Evolutionary conservation across 1,284 basidiomycete species (phyloP), one percentile per base, ranked within the genome.

Genomic region (Boletus mariae): DNA sequence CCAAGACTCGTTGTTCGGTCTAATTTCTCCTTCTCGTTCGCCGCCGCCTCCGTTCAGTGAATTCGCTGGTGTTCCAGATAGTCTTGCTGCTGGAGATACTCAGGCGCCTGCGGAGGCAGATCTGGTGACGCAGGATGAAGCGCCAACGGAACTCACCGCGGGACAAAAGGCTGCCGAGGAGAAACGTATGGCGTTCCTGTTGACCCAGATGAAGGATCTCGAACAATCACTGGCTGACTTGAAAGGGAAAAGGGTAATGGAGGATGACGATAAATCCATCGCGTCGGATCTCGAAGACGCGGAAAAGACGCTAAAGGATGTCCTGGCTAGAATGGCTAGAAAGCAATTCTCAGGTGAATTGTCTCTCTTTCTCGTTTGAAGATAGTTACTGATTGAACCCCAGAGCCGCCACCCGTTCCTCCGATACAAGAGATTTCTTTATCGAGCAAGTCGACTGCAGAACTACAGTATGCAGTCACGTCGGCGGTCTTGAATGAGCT

Each of bases 31-130:
- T 13, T 8, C 53, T 2, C 2, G 56, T 6, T 46, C 61, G 4
- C 66, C 68, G 10, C 69, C 69, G 2, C 69, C 66, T 13, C 58
- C 68, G 2, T 70, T 65, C 17, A 60, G 32, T 5, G 62, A 66
- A 38, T 53, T 66, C 7, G 56, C 32, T n/a, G 58, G 55, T 15
- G 52, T 51, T 34, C 41, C 25, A 4, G 54, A 51, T 8, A 20
- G 11, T 17, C 10, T 4, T 40, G 47, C 41, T 46, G 53, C 45
- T 47, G 59, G 43, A 17, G 61, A 51, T 7, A 51, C 42, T 4
- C 8, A 3, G 17, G 9, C 1, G 13, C 45, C 48, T n/a, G 20
- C 37, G 17, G 45, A 32, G 9, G 44, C 52, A 34, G 67, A 60
- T 12, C 45, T 51, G 1, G 34, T 56, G 3, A 57, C 58, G 17